Evolutionary conservation across 2,329 filamentous ascomycete species (phyloP).

Genomic region (Dactylonectria macrodidyma): DNA sequence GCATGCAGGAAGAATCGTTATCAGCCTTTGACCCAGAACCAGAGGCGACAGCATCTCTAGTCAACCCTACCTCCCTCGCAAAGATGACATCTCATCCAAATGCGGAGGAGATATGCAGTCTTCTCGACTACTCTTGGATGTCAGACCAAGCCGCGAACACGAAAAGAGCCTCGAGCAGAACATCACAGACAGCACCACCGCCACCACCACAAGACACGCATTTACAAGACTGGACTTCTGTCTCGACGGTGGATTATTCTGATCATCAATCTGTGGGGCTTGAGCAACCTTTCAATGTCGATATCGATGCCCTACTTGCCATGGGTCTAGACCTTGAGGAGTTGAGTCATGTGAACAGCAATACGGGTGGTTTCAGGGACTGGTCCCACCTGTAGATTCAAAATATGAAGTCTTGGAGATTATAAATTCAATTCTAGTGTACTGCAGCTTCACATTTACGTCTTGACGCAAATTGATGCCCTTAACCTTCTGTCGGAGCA

Average conservation of each 20-base stretch:
- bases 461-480: not conserved
- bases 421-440: not conserved
- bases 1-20: not conserved
- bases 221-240: conserved; percentile 3
- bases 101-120: conserved; percentile 7
- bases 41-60: conserved; percentile 2
- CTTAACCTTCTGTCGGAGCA: not conserved
- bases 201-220: not conserved
- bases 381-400: conserved; percentile 2
- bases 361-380: not conserved
- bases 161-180: not conserved
- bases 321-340: conserved; percentile 3
- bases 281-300: not conserved
- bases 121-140: conserved; percentile 7
- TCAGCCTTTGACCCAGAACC: conserved; percentile 2
- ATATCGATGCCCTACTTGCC: conserved; percentile 3
- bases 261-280: not conserved
- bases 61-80: not conserved
- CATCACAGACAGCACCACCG: conserved; percentile 3
- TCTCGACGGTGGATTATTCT: conserved; percentile 1
- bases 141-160: conserved; percentile 1
- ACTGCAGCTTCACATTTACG: not conserved
- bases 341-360: conserved; percentile 4
- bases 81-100: not conserved
- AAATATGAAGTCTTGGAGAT: not conserved